phyloP scores from a whole-genome alignment of 2,329 filamentous ascomycete species.

The Botrytis galanthina region DNA sequence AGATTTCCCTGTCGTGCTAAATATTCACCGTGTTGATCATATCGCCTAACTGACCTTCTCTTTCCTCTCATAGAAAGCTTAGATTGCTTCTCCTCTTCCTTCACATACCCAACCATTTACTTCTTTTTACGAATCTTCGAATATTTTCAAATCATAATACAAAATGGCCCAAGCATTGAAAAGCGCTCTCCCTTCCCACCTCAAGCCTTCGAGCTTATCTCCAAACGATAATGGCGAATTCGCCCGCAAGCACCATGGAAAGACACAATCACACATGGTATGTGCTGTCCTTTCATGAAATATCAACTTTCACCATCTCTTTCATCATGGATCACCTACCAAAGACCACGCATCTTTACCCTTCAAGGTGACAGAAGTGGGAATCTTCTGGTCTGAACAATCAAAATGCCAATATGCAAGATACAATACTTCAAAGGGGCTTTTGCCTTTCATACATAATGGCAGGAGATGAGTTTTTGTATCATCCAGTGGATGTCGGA shows the following conservation, averaged over 20 bases:
- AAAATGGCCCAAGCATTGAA: conserved; percentile 68
- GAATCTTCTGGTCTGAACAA: not conserved
- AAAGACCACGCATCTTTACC: not conserved
- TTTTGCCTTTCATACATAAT: not conserved
- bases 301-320: not conserved
- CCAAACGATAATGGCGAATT: conserved; percentile 48
- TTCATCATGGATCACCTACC: not conserved
- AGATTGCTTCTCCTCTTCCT: conserved; percentile 7
- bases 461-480: not conserved
- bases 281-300: conserved; percentile 44
- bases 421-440: not conserved
- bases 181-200: conserved; percentile 78
- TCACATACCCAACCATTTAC: conserved; percentile 1
- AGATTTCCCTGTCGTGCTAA: conserved; percentile 10
- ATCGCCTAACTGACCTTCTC: conserved; percentile 16
- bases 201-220: conserved; percentile 52
- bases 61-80: conserved; percentile 14
- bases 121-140: conserved; percentile 6
- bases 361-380: not conserved
- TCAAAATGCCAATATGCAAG: not conserved
- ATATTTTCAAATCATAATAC: conserved; percentile 8
- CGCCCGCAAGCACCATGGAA: conserved; percentile 72
- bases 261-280: conserved; percentile 83
- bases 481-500: conserved; percentile 3
- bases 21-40: conserved; percentile 13